Conservation (phyloP, 208 protist genomes). For the Crithidia sp. region DNA sequence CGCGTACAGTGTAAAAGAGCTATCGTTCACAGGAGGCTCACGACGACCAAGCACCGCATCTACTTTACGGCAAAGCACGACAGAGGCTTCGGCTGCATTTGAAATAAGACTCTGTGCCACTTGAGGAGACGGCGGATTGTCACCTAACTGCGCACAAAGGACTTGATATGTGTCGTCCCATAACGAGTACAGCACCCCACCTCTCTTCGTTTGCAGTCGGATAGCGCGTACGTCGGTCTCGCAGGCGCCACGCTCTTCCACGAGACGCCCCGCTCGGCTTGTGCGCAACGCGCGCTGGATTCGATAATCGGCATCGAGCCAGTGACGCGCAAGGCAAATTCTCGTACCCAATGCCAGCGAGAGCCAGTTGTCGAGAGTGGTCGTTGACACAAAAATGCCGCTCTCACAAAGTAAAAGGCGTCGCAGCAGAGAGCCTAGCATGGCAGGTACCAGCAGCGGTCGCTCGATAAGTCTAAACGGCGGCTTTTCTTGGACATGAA, state of each 20-base stretch:
- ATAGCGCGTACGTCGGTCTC: slow-evolving; percentile 26
- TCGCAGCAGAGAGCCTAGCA: slow-evolving; percentile 31
- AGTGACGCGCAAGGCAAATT: slow-evolving; percentile 12
- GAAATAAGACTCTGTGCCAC: background rate
- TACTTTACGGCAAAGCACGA: background rate
- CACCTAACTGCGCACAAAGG: background rate
- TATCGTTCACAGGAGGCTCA: background rate
- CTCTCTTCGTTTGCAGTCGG: background rate
- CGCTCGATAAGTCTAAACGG: slow-evolving; percentile 30
- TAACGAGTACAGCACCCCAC: slow-evolving; percentile 12
- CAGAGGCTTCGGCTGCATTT: background rate
- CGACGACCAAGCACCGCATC: background rate
- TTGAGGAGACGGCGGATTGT: background rate
- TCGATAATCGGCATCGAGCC: slow-evolving; percentile 20
- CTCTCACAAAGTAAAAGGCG: slow-evolving; percentile 22
- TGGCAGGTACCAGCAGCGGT: slow-evolving; percentile 33
- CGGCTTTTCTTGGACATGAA: slow-evolving; percentile 20
- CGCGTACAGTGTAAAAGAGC: background rate
- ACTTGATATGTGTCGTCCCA: slow-evolving; percentile 11
- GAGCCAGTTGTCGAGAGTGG: slow-evolving; percentile 29
- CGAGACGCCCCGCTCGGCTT: slow-evolving; percentile 4
- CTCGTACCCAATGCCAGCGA: slow-evolving; percentile 9
- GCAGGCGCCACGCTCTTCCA: background rate
- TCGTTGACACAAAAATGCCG: slow-evolving; percentile 33
- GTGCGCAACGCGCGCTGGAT: slow-evolving; percentile 10